These are phyloP conservation scores for Tolypocladium tropicale DNA, from an alignment of 2,329 filamentous ascomycete genomes.

Conservation along the genomic window DNA sequence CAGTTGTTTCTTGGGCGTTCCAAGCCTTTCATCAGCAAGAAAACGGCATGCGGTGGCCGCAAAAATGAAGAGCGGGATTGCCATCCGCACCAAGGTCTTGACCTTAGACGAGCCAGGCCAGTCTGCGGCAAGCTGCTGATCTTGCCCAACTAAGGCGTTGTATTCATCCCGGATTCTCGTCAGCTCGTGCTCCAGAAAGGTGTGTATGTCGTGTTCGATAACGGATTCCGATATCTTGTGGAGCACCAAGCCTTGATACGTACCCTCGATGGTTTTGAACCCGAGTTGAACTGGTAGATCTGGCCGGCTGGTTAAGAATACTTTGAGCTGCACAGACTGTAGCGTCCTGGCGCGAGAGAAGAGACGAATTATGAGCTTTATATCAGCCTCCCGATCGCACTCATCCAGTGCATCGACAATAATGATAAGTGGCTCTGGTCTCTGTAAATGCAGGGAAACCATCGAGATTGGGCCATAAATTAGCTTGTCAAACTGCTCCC, in stretches of 20 bases:
- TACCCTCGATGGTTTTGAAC: conserved; percentile 17
- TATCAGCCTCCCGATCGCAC: conserved; percentile 16
- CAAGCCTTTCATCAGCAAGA: conserved; percentile 10
- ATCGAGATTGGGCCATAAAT: conserved; percentile 21
- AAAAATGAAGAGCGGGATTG: conserved; percentile 24
- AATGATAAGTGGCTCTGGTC: conserved; percentile 9
- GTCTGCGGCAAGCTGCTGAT: conserved; percentile 5
- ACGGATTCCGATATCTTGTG: conserved; percentile 20
- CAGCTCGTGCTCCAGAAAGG: conserved; percentile 21
- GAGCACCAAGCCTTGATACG: conserved; percentile 17
- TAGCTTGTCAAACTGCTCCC: conserved; percentile 30
- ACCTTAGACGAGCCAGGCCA: conserved; percentile 16
- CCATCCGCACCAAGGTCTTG: conserved; percentile 13
- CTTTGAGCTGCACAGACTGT: not conserved
- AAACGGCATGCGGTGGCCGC: conserved; percentile 21
- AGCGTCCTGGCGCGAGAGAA: conserved; percentile 3
- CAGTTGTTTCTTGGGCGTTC: not conserved
- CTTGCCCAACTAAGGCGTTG: conserved; percentile 3
- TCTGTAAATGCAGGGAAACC: not conserved
- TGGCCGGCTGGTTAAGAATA: conserved; percentile 31
- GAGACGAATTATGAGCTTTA: conserved; percentile 17
- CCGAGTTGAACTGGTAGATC: conserved; percentile 25
- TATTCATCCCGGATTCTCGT: conserved; percentile 14
- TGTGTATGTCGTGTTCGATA: conserved; percentile 24
- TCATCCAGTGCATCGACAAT: conserved; percentile 24